Evolutionary conservation across 2,329 filamentous ascomycete species (phyloP).

Genomic region (Pseudogymnoascus sp.): DNA sequence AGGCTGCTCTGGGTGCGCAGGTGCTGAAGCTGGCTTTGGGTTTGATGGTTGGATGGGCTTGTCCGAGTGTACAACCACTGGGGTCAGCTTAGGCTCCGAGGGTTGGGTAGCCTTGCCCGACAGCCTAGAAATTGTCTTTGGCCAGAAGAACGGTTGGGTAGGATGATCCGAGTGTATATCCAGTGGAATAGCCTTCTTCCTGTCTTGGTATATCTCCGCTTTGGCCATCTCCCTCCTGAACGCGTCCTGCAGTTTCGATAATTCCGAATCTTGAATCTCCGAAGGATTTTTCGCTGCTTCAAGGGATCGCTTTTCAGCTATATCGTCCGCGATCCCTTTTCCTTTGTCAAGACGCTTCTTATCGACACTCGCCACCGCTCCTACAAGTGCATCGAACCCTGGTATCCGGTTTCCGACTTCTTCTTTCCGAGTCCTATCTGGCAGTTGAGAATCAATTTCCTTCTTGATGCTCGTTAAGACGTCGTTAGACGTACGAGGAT

Average conservation of each 20-base stretch:
- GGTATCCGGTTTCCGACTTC: background rate
- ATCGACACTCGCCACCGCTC: too few species aligned
- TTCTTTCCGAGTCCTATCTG: background rate
- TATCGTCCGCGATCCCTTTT: background rate
- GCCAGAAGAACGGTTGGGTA: background rate
- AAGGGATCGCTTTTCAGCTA: background rate
- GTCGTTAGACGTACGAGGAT: background rate
- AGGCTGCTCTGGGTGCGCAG: too few species aligned
- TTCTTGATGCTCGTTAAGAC: background rate
- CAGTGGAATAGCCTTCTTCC: background rate
- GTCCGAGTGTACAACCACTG: background rate
- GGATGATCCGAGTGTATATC: background rate
- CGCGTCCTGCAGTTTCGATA: background rate
- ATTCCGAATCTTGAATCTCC: background rate
- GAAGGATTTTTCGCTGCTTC: background rate
- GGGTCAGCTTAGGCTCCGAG: background rate
- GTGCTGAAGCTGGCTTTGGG: background rate
- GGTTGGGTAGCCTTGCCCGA: background rate
- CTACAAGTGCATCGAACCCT: background rate
- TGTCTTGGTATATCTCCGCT: background rate
- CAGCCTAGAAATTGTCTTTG: background rate
- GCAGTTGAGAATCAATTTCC: background rate
- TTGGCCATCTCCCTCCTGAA: background rate
- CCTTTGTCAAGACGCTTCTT: background rate
- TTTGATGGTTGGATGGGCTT: background rate